These are phyloP conservation scores for Thymus quinquecostatus DNA, from an alignment of 257 asterid genomes.

Conservation along the genomic window DNA sequence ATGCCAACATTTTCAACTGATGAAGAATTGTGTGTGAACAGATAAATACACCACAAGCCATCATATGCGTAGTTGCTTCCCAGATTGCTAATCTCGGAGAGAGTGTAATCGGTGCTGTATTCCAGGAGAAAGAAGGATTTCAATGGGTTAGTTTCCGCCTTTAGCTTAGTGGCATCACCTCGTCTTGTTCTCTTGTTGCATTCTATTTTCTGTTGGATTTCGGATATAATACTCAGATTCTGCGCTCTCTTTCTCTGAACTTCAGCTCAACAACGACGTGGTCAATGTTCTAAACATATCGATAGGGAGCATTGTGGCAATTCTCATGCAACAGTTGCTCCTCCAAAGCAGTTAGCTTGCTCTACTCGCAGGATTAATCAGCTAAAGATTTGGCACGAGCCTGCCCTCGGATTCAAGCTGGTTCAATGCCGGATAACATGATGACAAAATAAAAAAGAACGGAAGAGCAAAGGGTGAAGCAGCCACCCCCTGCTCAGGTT, in stretches of 20 bases:
- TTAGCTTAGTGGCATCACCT: constrained; percentile 2
- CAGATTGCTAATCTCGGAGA: constrained; percentile 98
- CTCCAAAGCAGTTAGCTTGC: constrained; percentile 31
- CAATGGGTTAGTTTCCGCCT: constrained; percentile 45
- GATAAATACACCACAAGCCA: constrained; percentile 58
- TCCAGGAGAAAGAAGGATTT: constrained; percentile 57
- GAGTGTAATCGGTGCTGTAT: constrained; percentile 84
- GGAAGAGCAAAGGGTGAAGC: too few species aligned
- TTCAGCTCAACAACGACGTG: constrained; percentile 73
- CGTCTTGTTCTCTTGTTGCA: background rate
- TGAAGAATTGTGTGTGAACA: constrained; percentile 36
- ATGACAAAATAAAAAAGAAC: too few species aligned
- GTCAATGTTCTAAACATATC: constrained; percentile 87
- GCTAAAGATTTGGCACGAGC: background rate
- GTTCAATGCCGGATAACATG: background rate
- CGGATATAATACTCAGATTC: background rate
- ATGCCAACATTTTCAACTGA: constrained; percentile 9
- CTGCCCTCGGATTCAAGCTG: background rate
- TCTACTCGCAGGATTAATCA: background rate
- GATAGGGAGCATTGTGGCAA: constrained; percentile 82
- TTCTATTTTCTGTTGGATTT: background rate
- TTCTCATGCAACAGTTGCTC: constrained; percentile 58
- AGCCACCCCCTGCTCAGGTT: too few species aligned
- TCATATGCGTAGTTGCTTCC: constrained; percentile 77
- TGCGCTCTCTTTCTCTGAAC: background rate